A percentile compares a stretch with the other conserved stretches of the same genome.
These are phyloP conservation scores for Boletus sp. DNA, from an alignment of 768 basidiomycete species.

Conservation along the genomic window DNA sequence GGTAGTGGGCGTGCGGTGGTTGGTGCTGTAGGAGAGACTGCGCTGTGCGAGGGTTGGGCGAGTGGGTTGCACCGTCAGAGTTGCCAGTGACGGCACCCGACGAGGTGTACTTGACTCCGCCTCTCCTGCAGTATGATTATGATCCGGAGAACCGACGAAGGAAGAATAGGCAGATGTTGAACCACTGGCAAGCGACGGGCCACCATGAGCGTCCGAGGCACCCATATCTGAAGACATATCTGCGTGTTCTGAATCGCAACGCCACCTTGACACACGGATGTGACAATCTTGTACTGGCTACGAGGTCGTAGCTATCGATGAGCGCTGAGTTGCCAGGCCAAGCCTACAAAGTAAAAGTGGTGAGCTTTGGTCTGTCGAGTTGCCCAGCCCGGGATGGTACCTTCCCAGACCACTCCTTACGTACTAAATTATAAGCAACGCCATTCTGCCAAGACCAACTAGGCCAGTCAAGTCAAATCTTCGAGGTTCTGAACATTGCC, in stretches of 20 bases:
- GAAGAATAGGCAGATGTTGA: neutral
- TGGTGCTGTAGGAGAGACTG: constrained; percentile 6
- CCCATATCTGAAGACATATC: constrained; percentile 36
- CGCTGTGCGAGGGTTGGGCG: constrained; percentile 9
- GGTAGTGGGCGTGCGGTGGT: neutral
- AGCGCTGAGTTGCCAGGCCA: neutral
- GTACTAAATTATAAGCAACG: no score
- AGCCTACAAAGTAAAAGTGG: neutral
- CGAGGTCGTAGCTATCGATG: constrained; percentile 1
- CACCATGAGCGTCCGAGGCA: constrained; percentile 78
- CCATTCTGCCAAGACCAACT: constrained; percentile 7
- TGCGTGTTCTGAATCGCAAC: neutral
- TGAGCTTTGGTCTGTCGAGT: neutral
- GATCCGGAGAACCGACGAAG: constrained; percentile 29
- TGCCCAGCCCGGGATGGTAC: neutral
- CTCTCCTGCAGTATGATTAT: constrained; percentile 8
- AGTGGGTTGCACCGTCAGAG: neutral
- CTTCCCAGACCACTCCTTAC: constrained; percentile 8
- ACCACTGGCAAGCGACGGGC: constrained; percentile 72
- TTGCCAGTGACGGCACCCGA: constrained; percentile 17
- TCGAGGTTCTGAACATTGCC: neutral
- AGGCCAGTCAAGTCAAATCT: no score
- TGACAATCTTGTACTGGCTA: neutral
- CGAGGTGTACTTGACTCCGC: constrained; percentile 15
- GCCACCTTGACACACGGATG: neutral